Evolutionary conservation across 1,284 basidiomycete genomes (phyloP).

Genomic region (Rhodotorula sp.): DNA sequence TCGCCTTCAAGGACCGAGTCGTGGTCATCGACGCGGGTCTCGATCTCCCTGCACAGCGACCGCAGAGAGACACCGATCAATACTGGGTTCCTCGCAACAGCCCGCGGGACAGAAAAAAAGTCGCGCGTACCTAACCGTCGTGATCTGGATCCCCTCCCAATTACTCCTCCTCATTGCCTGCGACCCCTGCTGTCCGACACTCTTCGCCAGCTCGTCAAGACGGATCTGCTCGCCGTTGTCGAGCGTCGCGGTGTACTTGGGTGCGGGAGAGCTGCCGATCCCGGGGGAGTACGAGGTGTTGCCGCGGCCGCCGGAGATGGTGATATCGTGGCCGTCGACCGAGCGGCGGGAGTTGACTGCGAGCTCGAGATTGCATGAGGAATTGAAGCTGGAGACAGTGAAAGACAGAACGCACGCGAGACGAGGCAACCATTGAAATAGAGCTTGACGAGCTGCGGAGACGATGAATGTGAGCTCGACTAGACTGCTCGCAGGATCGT

Average conservation of each 20-base stretch:
- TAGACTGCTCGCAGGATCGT: too few relatives aligned
- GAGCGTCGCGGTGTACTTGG: slow-evolving; percentile 2
- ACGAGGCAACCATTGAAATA: slow-evolving; percentile 22
- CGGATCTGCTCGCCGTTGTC: neutral
- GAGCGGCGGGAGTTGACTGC: neutral
- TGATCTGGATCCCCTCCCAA: neutral
- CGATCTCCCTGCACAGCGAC: neutral
- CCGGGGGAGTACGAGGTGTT: too few relatives aligned
- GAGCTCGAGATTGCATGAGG: neutral
- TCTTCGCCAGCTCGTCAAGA: neutral
- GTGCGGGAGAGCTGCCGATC: neutral
- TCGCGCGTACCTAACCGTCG: neutral
- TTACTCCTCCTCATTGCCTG: neutral
- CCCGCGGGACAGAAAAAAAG: too few relatives aligned
- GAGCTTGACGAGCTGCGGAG: slow-evolving; percentile 18
- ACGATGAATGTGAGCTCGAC: too few relatives aligned
- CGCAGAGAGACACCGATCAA: neutral
- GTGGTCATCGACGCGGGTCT: neutral
- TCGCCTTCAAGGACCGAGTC: neutral
- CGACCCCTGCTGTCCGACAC: neutral
- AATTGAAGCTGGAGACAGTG: neutral
- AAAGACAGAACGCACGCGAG: slow-evolving; percentile 1
- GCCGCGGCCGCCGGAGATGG: neutral
- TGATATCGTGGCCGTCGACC: neutral
- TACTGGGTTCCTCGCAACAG: too few relatives aligned